Conservation (phyloP, 164 flowering plant species). For the Piper betle region DNA sequence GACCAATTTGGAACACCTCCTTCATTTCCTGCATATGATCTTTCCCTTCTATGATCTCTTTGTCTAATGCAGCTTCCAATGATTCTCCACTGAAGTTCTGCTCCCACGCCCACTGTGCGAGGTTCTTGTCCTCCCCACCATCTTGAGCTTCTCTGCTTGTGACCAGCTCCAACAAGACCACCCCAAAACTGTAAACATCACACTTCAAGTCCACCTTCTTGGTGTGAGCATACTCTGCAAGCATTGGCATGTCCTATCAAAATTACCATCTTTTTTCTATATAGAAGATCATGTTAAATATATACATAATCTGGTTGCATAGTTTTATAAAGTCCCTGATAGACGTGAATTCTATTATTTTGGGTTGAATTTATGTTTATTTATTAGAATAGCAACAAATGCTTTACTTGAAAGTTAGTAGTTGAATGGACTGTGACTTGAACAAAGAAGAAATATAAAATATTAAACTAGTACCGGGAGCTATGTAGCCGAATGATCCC, state of each 20-base stretch:
- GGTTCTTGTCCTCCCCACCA: conserved; percentile 35
- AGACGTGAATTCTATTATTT: no score
- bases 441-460: not conserved
- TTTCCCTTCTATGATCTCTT: conserved; percentile 26
- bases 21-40: conserved; percentile 35
- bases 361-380: no score
- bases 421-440: no score
- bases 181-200: conserved; percentile 77
- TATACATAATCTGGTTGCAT: not conserved
- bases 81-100: conserved; percentile 23
- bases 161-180: conserved; percentile 55
- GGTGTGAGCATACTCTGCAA: conserved; percentile 49
- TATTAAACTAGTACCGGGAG: conserved; percentile 41
- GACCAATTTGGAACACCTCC: conserved; percentile 41
- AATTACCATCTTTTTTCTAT: not conserved
- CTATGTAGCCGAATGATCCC: conserved; percentile 70
- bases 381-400: no score
- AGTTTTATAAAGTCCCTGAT: not conserved
- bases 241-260: not conserved
- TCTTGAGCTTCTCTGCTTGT: conserved; percentile 43
- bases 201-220: conserved; percentile 48
- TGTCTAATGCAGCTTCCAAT: conserved; percentile 31
- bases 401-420: no score
- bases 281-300: not conserved
- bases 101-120: conserved; percentile 57